Base-by-base conservation (phyloP, 1,284 basidiomycete genomes). In the Boletellus sp. region DNA sequence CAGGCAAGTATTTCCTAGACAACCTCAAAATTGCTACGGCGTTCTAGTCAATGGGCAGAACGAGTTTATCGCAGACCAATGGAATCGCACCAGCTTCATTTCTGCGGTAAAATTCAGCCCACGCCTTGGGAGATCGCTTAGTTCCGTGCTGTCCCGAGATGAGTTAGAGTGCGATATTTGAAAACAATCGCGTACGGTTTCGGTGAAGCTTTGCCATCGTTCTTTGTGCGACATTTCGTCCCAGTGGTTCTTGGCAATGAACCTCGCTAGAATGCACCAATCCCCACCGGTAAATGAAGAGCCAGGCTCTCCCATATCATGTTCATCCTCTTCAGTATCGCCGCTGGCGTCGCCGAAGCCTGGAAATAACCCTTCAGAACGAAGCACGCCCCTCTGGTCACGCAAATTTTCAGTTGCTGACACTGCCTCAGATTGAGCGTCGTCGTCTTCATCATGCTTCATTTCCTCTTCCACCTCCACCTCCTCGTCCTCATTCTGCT, bases 41-140 rank as follows among this genome's bases (percentile, higher is more conserved):
- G 12, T 47, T 49, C 45, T 44, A 51, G 50, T 61, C 30, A 50
- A 48, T 36, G 12, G 49, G 7, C 10, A 26, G 44, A 51, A 56
- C 21, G 45, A 22, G 39, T 26, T 15, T 30, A 19, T 30, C 22
- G 52, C 19, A 16, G 28, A 54, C 42, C 42, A 53, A 68, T n/a
- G 26, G 11, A 30, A 40, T 44, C 63, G 44, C 64, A 84, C 85
- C 69, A 56, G 65, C 54, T 60, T 80, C 74, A 56, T 79, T 71
- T 50, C 68, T 69, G 30, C 81, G 74, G 60, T 81, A 84, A 56
- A 76, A 80, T 61, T 85, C 81, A 16, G 67, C 72, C 82, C 84
- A 87, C 5, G 83, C 74, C 58, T 79, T 82, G 5, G 66, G 62
- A 24, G 79, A 74, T 54, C 85, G 73, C 30, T 55, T 62, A 11